Evolutionary conservation across 1,284 basidiomycete genomes (phyloP), one percentile per base, ranked within the genome.

Genomic region (Kwoniella shivajii): DNA sequence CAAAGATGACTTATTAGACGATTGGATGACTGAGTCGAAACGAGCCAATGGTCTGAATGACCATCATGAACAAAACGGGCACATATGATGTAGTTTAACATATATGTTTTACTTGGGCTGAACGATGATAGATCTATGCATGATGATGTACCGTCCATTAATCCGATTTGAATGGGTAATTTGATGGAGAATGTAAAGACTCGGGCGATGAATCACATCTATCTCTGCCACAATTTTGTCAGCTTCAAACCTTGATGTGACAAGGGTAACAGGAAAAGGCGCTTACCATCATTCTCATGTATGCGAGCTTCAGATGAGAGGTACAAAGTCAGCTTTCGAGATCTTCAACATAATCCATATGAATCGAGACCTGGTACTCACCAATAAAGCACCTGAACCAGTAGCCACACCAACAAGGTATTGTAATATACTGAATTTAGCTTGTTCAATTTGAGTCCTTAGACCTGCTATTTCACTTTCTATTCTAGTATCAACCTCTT

Each of bases 401-500:
- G 77, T 78, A 4, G 73, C 76, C 14, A 78, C 75, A 69, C 76
- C 76, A 52, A 78, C 73, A 24, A 78, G 60, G 50, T 77, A 76
- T 59, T 77, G 75, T 52, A 78, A 59, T 36, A 76, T 77, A 49
- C 66, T 70, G 55, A 84, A 92, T 83, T 97, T 97, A 54, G 90
- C 66, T 24, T 90, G 88, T 74, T 97, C 92, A 52, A 97, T 96
- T 46, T 88, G 84, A 1, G 95, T 96, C 47, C 92, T 81, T 50
- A 98, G 76, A 5, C 87, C 86, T 2, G 93, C 92, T 71, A 98
- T 98, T 79, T 98, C 95, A 72, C 90, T 89, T 79, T 99, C 95
- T 68, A 99, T 98, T 67, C 92, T 81, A 2, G 95, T 98, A 70
- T 99, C 95, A 13, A 98, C 93, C 77, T 99, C 96, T 77, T 94